Evolutionary conservation across 2,329 filamentous ascomycete genomes (phyloP).

Genomic region (Colletotrichum magnum): DNA sequence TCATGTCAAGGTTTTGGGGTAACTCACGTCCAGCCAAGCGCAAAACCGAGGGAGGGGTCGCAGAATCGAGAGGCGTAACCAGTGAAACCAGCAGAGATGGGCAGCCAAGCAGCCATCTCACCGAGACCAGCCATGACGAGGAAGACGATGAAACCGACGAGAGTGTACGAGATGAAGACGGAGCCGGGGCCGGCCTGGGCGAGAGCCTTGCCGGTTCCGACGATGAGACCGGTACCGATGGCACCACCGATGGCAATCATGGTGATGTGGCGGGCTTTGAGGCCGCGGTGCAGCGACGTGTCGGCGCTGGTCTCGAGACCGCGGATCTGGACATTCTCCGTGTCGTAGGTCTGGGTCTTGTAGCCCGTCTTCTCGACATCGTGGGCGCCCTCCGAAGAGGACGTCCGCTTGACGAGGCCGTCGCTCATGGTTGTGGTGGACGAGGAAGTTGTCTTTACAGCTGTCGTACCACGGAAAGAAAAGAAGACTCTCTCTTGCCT

Average conservation of each 20-base stretch:
- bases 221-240: constrained; percentile 81
- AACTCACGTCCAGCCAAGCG: constrained; percentile 78
- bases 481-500: constrained; percentile 12
- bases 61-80: constrained; percentile 85
- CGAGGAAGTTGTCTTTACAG: background rate
- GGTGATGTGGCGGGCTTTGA: constrained; percentile 69
- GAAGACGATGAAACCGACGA: constrained; percentile 81
- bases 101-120: constrained; percentile 89
- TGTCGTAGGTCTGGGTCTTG: constrained; percentile 42
- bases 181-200: constrained; percentile 72
- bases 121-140: constrained; percentile 86
- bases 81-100: constrained; percentile 83
- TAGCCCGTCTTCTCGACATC: constrained; percentile 46
- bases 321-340: constrained; percentile 56
- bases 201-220: constrained; percentile 73
- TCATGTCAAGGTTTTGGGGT: background rate
- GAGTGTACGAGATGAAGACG: constrained; percentile 79
- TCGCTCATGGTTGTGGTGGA: constrained; percentile 41
- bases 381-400: constrained; percentile 45
- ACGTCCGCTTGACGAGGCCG: constrained; percentile 48
- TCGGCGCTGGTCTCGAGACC: constrained; percentile 65
- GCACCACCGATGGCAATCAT: constrained; percentile 81
- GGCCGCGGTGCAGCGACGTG: constrained; percentile 65
- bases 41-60: constrained; percentile 85
- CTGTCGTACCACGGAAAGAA: background rate